phyloP scores from a whole-genome alignment of 345 rosid species.

The Fremontodendron californicum region DNA sequence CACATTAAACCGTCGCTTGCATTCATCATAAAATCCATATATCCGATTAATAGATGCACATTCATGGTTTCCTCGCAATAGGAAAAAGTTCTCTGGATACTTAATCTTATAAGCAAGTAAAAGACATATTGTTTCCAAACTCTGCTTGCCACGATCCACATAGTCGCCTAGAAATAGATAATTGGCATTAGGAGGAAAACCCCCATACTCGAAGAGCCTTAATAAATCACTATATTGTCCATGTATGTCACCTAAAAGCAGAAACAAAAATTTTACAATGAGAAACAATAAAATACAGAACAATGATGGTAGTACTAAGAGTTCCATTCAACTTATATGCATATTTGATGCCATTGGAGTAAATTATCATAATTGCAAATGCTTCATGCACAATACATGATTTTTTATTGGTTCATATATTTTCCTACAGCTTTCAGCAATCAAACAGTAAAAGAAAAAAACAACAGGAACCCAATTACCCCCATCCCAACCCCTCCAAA shows the following conservation, averaged over 20 bases:
- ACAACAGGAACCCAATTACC: neutral
- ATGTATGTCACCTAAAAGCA: conserved; percentile 74
- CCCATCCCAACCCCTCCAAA: neutral
- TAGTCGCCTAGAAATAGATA: conserved; percentile 91
- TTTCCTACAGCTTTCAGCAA: conserved; percentile 1
- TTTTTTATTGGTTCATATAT: neutral
- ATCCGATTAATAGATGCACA: conserved; percentile 92
- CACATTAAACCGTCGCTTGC: too few relatives aligned
- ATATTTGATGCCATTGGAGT: neutral
- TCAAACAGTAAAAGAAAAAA: conserved; percentile 1
- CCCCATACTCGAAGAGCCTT: conserved; percentile 92
- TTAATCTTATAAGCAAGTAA: conserved; percentile 88
- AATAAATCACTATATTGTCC: conserved; percentile 88
- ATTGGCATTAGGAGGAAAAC: conserved; percentile 87
- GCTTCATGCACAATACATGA: neutral
- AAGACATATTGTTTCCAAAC: conserved; percentile 92
- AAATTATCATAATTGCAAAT: neutral
- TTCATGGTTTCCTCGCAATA: conserved; percentile 88
- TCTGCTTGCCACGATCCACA: conserved; percentile 95
- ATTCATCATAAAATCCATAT: conserved; percentile 92
- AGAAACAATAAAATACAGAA: neutral
- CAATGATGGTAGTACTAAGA: neutral
- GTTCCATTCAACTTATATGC: neutral
- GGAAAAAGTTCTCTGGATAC: conserved; percentile 88
- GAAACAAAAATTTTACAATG: conserved; percentile 7